Conservation (phyloP, 2,329 filamentous ascomycete species). For the Emergomyces africanus region DNA sequence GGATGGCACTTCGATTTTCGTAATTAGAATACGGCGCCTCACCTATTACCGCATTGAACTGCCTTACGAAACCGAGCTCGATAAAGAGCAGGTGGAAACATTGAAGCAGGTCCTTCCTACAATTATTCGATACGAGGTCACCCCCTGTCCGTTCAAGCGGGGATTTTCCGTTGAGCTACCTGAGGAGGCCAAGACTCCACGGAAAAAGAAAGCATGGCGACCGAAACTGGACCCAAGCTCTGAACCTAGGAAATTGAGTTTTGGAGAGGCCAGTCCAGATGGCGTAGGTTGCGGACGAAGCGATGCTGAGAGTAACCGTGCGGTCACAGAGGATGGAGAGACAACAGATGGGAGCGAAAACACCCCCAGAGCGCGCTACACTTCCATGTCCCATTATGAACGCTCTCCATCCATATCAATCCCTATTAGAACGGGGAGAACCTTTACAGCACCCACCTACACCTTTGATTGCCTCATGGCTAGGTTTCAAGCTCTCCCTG, state of each 20-base stretch:
- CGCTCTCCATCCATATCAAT: slow-evolving; percentile 7
- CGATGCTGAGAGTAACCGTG: slow-evolving; percentile 2
- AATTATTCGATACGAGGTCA: slow-evolving; percentile 76
- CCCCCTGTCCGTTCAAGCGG: slow-evolving; percentile 71
- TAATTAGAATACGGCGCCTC: slow-evolving; percentile 70
- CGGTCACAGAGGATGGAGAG: background rate
- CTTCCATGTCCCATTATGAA: background rate
- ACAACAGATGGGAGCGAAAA: slow-evolving; percentile 1
- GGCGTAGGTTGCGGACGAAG: slow-evolving; percentile 22
- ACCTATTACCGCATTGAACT: slow-evolving; percentile 88
- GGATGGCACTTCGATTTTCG: slow-evolving; percentile 69
- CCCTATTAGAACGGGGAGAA: slow-evolving; percentile 9
- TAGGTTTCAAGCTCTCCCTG: slow-evolving; percentile 24
- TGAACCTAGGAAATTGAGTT: slow-evolving; percentile 3
- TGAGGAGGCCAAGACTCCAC: slow-evolving; percentile 51
- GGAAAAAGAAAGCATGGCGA: slow-evolving; percentile 57
- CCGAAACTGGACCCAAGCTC: slow-evolving; percentile 32
- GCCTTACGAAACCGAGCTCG: slow-evolving; percentile 51
- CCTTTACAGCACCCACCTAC: slow-evolving; percentile 18
- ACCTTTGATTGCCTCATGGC: slow-evolving; percentile 26
- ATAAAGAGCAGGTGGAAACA: slow-evolving; percentile 50
- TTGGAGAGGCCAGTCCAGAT: slow-evolving; percentile 3
- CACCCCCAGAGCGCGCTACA: background rate
- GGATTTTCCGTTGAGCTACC: slow-evolving; percentile 64
- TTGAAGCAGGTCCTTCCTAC: slow-evolving; percentile 58